Base-by-base conservation (phyloP, 2,329 filamentous ascomycete genomes). In the Canariomyces notabilis region DNA sequence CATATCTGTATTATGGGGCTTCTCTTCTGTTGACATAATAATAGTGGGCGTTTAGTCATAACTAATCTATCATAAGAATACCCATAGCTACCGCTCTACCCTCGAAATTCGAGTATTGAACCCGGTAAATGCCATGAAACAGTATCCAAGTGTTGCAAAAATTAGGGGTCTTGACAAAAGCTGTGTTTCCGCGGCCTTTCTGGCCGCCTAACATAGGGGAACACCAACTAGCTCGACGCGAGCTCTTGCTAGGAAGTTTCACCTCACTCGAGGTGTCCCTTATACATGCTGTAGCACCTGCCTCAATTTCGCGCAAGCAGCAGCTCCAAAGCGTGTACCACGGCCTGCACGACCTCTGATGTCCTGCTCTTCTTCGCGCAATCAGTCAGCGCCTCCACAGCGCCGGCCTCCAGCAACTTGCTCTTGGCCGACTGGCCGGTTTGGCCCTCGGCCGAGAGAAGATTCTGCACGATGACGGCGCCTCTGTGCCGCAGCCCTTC, bases 401-500 rank as follows among this genome's bases (percentile, higher is more conserved):
- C 89, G 5, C 76, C 77, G 39, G 76, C 78, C 9, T 73, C 72
- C 57, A 76, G 79, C 35, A 90, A 66, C 48, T 75, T 81, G 52
- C 77, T 73, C 45, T 75, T 67, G 1, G 80, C 85, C 50, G 72
- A 68, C 46, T 74, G 67, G 0, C 86, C 87, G 0, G 80, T 73
- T 12, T 83, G 79, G 1, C 80, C 85, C 6, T 84, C 80, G 4
- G 79, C 77, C 9, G 73, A 73, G 5, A 88, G 72, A 61, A 96
- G 71, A 61, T 94, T 94, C 51, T 80, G 74, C 14, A 93, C 63
- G 47, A 83, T 80, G 20, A 91, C 88, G 1, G 86, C 78, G 0
- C 89, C 93, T 6, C 93, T 72, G 61, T 84, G 80, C 41, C 80
- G 71, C 48, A 90, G 60, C 46, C 83, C 80, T 57, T 86, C 83